These are phyloP conservation scores for Histomonas meleagridis DNA, from an alignment of 208 protist genomes.

Conservation along the genomic window DNA sequence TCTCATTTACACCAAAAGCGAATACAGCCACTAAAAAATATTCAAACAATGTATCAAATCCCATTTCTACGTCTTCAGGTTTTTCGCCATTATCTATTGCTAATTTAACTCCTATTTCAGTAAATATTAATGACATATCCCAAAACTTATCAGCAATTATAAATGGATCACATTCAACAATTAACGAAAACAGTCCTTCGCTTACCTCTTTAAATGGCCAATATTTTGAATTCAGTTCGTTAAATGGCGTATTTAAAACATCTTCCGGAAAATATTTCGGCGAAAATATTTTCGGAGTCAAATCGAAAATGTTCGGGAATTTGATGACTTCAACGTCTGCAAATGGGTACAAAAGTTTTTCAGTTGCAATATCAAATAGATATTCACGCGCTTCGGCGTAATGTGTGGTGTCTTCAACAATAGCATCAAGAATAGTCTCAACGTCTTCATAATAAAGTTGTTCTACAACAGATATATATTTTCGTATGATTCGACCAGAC, in stretches of 20 bases:
- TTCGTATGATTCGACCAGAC: background rate
- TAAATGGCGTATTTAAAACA: background rate
- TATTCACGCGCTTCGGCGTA: background rate
- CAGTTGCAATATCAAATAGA: background rate
- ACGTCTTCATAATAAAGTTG: background rate
- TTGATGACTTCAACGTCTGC: background rate
- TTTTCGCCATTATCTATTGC: background rate
- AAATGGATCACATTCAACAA: constrained; percentile 12
- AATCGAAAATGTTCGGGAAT: background rate
- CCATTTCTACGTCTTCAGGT: background rate
- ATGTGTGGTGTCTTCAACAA: background rate
- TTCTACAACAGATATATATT: background rate
- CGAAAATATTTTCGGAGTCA: background rate
- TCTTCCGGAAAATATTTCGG: background rate
- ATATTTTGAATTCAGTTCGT: background rate
- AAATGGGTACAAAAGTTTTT: background rate
- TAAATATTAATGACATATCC: background rate
- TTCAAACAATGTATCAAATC: background rate
- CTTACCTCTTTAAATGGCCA: background rate
- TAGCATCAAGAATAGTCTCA: background rate
- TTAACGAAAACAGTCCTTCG: background rate
- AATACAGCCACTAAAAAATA: background rate
- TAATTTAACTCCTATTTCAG: background rate
- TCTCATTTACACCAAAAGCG: background rate
- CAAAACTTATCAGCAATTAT: background rate